phyloP scores from a whole-genome alignment of 805 yeast genomes.

The Grigorovia jiainica region DNA sequence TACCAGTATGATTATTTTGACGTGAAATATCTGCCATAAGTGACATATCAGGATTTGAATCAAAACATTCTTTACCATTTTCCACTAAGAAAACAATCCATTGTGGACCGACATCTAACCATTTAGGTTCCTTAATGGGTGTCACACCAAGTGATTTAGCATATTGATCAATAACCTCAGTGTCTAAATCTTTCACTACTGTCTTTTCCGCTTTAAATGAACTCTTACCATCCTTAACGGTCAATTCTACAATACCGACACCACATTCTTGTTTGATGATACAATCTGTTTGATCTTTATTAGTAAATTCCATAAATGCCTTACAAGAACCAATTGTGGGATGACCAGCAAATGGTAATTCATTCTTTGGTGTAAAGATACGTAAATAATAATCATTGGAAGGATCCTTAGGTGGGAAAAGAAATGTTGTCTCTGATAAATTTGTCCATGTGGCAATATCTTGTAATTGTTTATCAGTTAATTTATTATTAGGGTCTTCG shows the following conservation, averaged over 20 bases:
- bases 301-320: slow-evolving; percentile 35
- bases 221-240: slow-evolving; percentile 17
- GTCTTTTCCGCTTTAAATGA: slow-evolving; percentile 24
- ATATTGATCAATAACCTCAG: slow-evolving; percentile 11
- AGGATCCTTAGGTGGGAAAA: slow-evolving; percentile 32
- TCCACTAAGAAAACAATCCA: slow-evolving; percentile 35
- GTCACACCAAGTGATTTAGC: slow-evolving; percentile 7
- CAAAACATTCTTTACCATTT: slow-evolving; percentile 27
- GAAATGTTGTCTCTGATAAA: slow-evolving; percentile 48
- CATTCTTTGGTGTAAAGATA: slow-evolving; percentile 39
- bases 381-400: slow-evolving; percentile 40
- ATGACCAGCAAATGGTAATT: slow-evolving; percentile 57
- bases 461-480: slow-evolving; percentile 36
- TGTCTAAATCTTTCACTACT: too few relatives aligned
- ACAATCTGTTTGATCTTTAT: slow-evolving; percentile 9
- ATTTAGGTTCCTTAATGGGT: slow-evolving; percentile 17
- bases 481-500: slow-evolving; percentile 9
- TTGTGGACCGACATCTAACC: slow-evolving; percentile 37
- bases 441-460: slow-evolving; percentile 51
- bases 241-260: slow-evolving; percentile 35
- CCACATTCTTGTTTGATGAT: slow-evolving; percentile 36
- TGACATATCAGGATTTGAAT: slow-evolving; percentile 27
- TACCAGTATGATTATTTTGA: slow-evolving; percentile 26
- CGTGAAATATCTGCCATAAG: slow-evolving; percentile 14
- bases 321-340: slow-evolving; percentile 48